Base-by-base conservation (phyloP, 2,329 filamentous ascomycete species). In the Venturia aucupariae region DNA sequence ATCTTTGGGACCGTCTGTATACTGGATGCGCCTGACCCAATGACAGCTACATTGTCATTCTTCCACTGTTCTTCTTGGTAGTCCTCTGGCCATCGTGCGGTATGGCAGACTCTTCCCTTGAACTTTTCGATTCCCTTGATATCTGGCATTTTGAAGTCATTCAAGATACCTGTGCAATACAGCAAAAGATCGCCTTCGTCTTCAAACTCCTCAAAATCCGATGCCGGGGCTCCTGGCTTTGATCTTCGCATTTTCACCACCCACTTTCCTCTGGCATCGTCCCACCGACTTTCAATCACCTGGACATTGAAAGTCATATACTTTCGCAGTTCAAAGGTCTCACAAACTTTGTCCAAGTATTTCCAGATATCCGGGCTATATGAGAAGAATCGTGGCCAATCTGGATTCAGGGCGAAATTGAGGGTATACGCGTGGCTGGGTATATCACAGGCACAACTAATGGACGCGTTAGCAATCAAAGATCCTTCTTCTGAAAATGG, bases 221-320 rank as follows among this genome's bases (percentile, higher is more conserved):
- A 57, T 35, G 69, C 69, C 17, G 74, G 72, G 0, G 72, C 73
- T 64, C 69, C 68, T 11, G 73, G 63, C 30, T 68, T 69, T 5
- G 68, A 76, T 65, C 82, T 74, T n/a, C 73, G 72, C 5, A 82
- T 70, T 46, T 77, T 79, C 15, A 84, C 77, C 10, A 73, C 75
- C 81, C 81, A 84, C 67, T 80, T 73, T 4, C 80, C 81, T 4
- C 69, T 70, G 1, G 78, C 73, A 24, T 82, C 79, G 61, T 80
- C 72, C 81, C 80, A 83, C 61, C 78, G 77, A 24, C 77, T 76
- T 4, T 77, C 77, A 0, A 76, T 70, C 15, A 82, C 76, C 67
- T 80, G 74, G 10, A 77, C 79, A 64, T 79, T 77, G 72, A 83
- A 82, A 2, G 71, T 78, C 79, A 83, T 82, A 70, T 81, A 81